phyloP scores from a whole-genome alignment of 352 stramenopile species.

The Chrysophaeum taylorii region DNA sequence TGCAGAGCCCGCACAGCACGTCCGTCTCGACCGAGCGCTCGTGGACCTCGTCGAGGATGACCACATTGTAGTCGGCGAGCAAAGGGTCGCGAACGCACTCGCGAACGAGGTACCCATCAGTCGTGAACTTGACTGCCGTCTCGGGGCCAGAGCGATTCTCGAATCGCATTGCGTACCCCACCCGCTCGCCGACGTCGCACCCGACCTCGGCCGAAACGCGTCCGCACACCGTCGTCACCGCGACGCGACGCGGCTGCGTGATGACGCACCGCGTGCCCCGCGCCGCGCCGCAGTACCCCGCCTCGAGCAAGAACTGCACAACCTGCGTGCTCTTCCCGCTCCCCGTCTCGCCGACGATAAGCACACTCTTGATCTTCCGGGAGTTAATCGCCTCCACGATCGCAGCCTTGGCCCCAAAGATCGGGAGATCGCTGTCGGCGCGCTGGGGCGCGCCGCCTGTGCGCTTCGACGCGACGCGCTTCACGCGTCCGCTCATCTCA shows the following conservation, averaged over 20 bases:
- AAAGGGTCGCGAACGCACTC: slow-evolving; percentile 55
- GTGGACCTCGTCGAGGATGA: slow-evolving; percentile 65
- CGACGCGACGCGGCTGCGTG: slow-evolving; percentile 87
- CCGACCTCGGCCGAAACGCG: slow-evolving; percentile 66
- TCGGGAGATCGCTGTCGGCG: too few relatives aligned
- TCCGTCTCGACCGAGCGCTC: slow-evolving; percentile 59
- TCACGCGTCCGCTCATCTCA: too few relatives aligned
- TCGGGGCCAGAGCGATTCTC: not conserved
- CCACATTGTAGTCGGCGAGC: slow-evolving; percentile 43
- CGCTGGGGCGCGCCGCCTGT: too few relatives aligned
- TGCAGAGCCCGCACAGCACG: slow-evolving; percentile 71
- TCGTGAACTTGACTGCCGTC: slow-evolving; percentile 57
- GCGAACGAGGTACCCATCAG: slow-evolving; percentile 39
- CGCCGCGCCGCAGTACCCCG: slow-evolving; percentile 53
- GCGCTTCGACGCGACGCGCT: too few relatives aligned
- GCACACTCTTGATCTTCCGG: too few relatives aligned
- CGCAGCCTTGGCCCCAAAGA: too few relatives aligned
- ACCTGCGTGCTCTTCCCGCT: slow-evolving; percentile 84
- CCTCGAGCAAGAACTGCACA: slow-evolving; percentile 75
- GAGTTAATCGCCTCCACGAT: too few relatives aligned
- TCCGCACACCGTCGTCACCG: slow-evolving; percentile 76
- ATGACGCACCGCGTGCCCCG: slow-evolving; percentile 51
- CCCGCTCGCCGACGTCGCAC: slow-evolving; percentile 76
- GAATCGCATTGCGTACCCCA: slow-evolving; percentile 49
- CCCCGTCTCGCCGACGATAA: slow-evolving; percentile 80